A percentile compares a stretch with the other conserved stretches of the same genome.
Evolutionary conservation across 768 basidiomycete species (phyloP).

Genomic region (Suillus paluster): DNA sequence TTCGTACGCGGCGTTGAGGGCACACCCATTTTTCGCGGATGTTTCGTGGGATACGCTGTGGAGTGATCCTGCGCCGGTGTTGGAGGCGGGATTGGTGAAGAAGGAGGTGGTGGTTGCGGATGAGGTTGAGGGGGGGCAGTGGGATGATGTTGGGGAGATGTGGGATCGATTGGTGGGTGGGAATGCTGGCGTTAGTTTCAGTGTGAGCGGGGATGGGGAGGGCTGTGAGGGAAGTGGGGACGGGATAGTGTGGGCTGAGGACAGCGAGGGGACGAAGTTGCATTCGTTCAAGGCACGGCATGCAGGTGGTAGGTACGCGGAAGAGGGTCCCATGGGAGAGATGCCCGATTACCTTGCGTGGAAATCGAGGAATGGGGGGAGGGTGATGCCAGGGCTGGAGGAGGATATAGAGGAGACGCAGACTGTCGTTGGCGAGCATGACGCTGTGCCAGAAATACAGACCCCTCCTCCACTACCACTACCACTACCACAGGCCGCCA

Average conservation of each 20-base stretch:
- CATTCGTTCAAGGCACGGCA: conserved; percentile 26
- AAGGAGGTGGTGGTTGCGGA: conserved; percentile 41
- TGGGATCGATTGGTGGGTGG: conserved; percentile 54
- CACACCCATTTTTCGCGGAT: conserved; percentile 63
- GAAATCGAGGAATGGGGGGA: background rate
- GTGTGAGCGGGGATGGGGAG: background rate
- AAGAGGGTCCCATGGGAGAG: conserved; percentile 52
- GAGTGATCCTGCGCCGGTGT: conserved; percentile 60
- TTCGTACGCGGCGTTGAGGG: conserved; percentile 53
- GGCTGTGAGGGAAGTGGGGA: conserved; percentile 26
- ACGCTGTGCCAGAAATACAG: conserved; percentile 3
- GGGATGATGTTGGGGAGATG: conserved; percentile 57
- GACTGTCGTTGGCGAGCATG: conserved; percentile 11
- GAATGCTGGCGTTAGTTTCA: conserved; percentile 26
- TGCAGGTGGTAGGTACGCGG: conserved; percentile 10
- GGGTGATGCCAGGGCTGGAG: conserved; percentile 1
- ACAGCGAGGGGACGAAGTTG: conserved; percentile 43
- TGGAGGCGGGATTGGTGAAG: conserved; percentile 62
- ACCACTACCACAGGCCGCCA: conserved; percentile 1
- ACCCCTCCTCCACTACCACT: conserved; percentile 1
- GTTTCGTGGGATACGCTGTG: conserved; percentile 70
- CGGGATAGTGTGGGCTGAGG: conserved; percentile 57
- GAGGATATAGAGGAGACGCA: conserved; percentile 7
- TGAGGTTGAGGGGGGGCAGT: conserved; percentile 39
- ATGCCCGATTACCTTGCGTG: conserved; percentile 32